A percentile compares a stretch with the other conserved stretches of the same genome.
Evolutionary conservation across 2,329 filamentous ascomycete species (phyloP).

Genomic region (Juglanconis sp.): DNA sequence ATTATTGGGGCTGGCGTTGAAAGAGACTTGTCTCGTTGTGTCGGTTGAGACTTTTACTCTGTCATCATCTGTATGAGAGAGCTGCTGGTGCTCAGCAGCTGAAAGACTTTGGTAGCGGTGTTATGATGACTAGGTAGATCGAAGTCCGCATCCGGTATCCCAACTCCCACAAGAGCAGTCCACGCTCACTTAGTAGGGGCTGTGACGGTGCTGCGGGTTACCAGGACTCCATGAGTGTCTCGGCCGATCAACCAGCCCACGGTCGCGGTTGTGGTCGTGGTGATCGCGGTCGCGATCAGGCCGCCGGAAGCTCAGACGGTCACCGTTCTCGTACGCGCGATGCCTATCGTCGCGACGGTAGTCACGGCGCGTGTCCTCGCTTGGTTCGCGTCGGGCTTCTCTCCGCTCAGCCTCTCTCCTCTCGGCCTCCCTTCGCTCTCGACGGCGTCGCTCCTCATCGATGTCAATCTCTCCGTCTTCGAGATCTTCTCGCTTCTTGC

Average conservation of each 20-base stretch:
- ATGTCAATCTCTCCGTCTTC: slow-evolving; percentile 37
- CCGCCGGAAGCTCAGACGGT: slow-evolving; percentile 28
- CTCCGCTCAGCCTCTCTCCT: slow-evolving; percentile 21
- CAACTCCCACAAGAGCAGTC: not conserved
- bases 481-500: slow-evolving; percentile 29
- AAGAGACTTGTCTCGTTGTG: not conserved
- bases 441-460: slow-evolving; percentile 31
- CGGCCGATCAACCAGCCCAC: slow-evolving; percentile 19
- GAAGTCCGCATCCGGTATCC: too few relatives aligned
- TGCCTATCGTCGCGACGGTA: slow-evolving; percentile 27
- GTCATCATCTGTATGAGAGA: too few relatives aligned
- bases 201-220: slow-evolving; percentile 27
- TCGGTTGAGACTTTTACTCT: too few relatives aligned
- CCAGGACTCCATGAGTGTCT: slow-evolving; percentile 27
- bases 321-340: slow-evolving; percentile 29
- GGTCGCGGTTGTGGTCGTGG: slow-evolving; percentile 19
- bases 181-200: slow-evolving; percentile 24
- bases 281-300: slow-evolving; percentile 26
- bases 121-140: not conserved
- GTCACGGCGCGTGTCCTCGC: slow-evolving; percentile 28
- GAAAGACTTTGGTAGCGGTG: not conserved
- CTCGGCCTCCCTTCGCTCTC: slow-evolving; percentile 27
- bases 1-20: not conserved
- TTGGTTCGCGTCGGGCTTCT: slow-evolving; percentile 15
- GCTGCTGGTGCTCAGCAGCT: not conserved